Evolutionary conservation across 169 alveolate species (phyloP), one percentile per base, ranked within the genome.

Genomic region (Cryptosporidium xiaoi): DNA sequence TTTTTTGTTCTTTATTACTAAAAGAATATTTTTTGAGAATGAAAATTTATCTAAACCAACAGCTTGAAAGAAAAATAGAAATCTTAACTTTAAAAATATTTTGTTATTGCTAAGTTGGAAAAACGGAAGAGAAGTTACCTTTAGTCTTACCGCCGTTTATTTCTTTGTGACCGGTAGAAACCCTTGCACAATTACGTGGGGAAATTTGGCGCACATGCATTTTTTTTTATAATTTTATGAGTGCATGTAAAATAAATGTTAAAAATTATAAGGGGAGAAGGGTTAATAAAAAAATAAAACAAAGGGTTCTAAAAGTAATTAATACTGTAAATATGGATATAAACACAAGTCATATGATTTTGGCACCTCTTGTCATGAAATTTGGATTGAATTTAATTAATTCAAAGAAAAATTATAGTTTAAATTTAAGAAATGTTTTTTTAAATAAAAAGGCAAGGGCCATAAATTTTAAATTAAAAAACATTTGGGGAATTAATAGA

Each of bases 121-220:
- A 40, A 40, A 40, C 48, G 48, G 10, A 8, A 40, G 10, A 40
- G 13, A 40, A 40, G 48, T 40, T 40, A 40, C 48, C 48, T 40
- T 0, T 3, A 8, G 48, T 40, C 48, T 8, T 40, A 40, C 48
- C 48, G 48, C 48, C 48, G 10, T 6, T 6, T 40, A 40, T 40
- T 40, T 40, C 48, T 40, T 40, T 40, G 0, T 40, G 48, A 40
- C 48, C 48, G 48, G 48, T 8, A 40, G 48, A 40, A 40, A 8
- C 48, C 48, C 1, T 40, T 40, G 48, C 48, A 34, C 18, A 65
- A 13, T 65, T 65, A 16, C 77, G 77, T 65, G 77, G 77, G 77
- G 77, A 33, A 12, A n/a, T 8, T 33, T 65, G 77, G 77, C 77
- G 77, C 77, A 46, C 18, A 6, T 65, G 77, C 77, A 65, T 65